phyloP scores from a whole-genome alignment of 2,329 filamentous ascomycete genomes.

The Verticillium longisporum region DNA sequence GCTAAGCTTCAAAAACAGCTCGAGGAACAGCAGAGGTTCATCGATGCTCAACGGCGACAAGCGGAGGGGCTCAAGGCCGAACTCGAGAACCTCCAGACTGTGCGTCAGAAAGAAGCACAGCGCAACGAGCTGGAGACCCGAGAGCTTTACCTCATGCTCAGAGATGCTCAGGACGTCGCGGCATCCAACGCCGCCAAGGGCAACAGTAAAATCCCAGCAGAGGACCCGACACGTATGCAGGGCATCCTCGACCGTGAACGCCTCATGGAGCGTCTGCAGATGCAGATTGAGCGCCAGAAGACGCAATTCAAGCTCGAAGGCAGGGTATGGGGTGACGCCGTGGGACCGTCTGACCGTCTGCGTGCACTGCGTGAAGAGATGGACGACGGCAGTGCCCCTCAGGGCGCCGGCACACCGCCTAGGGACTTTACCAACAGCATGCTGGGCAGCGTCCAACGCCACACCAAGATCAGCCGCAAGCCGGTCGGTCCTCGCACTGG shows the following conservation, averaged over 20 bases:
- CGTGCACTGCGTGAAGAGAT: constrained; percentile 91
- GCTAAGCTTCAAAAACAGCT: constrained; percentile 88
- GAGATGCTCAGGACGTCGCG: constrained; percentile 93
- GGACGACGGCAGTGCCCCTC: constrained; percentile 57
- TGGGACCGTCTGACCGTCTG: constrained; percentile 84
- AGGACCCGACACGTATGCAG: constrained; percentile 71
- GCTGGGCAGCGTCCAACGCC: constrained; percentile 64
- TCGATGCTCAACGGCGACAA: constrained; percentile 81
- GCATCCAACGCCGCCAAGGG: constrained; percentile 69
- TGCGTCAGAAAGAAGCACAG: constrained; percentile 85
- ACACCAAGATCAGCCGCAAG: constrained; percentile 49
- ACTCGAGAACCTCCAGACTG: constrained; percentile 74
- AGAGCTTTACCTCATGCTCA: constrained; percentile 96
- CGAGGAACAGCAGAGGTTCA: constrained; percentile 86
- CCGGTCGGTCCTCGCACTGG: constrained; percentile 33
- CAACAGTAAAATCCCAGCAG: constrained; percentile 44
- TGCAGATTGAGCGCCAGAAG: constrained; percentile 93
- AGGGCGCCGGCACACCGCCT: constrained; percentile 43
- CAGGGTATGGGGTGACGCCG: constrained; percentile 75
- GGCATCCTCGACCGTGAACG: constrained; percentile 89
- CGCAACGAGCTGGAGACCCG: constrained; percentile 92
- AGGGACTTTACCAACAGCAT: constrained; percentile 65
- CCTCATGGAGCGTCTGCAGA: constrained; percentile 89
- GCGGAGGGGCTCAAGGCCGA: constrained; percentile 85
- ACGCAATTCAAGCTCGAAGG: constrained; percentile 97